Conservation (phyloP, 306 rosid species). For the Rubus idaeus region DNA sequence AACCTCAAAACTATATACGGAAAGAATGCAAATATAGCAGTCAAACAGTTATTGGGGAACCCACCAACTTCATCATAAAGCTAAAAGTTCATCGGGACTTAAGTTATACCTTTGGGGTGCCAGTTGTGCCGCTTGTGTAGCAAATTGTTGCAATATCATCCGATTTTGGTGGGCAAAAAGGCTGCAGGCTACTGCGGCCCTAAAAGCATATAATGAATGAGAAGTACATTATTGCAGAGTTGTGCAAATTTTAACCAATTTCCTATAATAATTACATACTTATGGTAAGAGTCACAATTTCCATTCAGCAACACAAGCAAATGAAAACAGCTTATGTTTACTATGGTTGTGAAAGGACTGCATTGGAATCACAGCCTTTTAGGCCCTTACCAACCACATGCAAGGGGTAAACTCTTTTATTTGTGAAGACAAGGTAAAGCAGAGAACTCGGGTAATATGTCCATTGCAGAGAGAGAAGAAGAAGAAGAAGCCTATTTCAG, state of each 20-base stretch:
- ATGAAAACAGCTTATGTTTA: constrained; percentile 4
- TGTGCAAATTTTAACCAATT: neutral
- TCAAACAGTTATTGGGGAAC: neutral
- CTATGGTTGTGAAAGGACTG: constrained; percentile 4
- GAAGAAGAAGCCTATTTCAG: neutral
- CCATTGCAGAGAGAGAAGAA: neutral
- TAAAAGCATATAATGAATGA: constrained; percentile 41
- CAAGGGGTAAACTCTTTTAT: neutral
- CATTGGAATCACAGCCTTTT: neutral
- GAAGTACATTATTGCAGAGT: constrained; percentile 12
- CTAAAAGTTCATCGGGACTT: constrained; percentile 14
- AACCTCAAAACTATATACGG: neutral
- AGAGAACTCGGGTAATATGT: neutral
- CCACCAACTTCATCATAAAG: constrained; percentile 21
- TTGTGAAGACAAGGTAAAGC: neutral
- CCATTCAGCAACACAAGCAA: neutral
- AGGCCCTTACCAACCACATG: neutral
- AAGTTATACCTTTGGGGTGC: constrained; percentile 83
- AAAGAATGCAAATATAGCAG: neutral
- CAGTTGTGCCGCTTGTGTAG: constrained; percentile 99
- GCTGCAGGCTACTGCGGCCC: constrained; percentile 76
- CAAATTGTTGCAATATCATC: constrained; percentile 88
- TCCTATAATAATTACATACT: neutral
- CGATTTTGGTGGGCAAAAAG: constrained; percentile 80
- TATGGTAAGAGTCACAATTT: neutral